Percentiles rank a stretch among this genome's conserved stretches.
These are phyloP conservation scores for Fomitopsis pulvina DNA, from an alignment of 768 basidiomycete genomes.

Conservation along the genomic window DNA sequence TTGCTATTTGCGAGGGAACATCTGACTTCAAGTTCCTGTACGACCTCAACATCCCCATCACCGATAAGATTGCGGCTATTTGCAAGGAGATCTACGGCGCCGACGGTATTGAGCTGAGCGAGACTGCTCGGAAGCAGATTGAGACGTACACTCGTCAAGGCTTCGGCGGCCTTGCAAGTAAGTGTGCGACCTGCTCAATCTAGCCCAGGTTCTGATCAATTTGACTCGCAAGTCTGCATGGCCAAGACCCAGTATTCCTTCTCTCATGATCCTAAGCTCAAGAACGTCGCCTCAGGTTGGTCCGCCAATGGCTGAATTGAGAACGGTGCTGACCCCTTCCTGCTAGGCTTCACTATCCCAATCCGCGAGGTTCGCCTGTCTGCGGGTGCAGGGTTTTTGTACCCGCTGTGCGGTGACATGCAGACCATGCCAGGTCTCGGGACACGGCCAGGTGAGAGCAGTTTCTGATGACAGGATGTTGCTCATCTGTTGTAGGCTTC, in stretches of 20 bases:
- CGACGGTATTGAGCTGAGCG: constrained; percentile 82
- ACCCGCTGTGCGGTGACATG: constrained; percentile 95
- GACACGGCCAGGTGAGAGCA: constrained; percentile 77
- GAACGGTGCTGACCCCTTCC: not conserved
- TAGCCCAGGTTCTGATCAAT: not conserved
- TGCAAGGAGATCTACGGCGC: constrained; percentile 92
- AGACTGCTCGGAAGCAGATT: constrained; percentile 77
- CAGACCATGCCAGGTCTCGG: constrained; percentile 96
- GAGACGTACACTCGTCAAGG: constrained; percentile 92
- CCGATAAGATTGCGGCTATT: constrained; percentile 84
- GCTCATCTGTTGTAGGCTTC: constrained; percentile 49
- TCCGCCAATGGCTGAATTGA: constrained; percentile 1
- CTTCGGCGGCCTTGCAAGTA: constrained; percentile 71
- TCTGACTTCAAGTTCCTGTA: constrained; percentile 93
- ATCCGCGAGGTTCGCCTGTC: constrained; percentile 84
- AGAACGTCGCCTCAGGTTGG: constrained; percentile 78
- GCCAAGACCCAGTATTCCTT: constrained; percentile 98
- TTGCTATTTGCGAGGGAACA: constrained; percentile 74
- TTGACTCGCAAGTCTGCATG: constrained; percentile 79
- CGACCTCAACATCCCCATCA: constrained; percentile 75
- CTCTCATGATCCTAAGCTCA: constrained; percentile 88
- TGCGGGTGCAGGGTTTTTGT: constrained; percentile 94
- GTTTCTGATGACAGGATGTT: constrained; percentile 9
- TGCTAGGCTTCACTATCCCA: constrained; percentile 81
- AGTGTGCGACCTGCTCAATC: constrained; percentile 20